Percentiles rank a stretch among this genome's conserved stretches.
These are phyloP conservation scores for Erythrophleum fordii DNA, from an alignment of 306 rosid species.

Conservation along the genomic window DNA sequence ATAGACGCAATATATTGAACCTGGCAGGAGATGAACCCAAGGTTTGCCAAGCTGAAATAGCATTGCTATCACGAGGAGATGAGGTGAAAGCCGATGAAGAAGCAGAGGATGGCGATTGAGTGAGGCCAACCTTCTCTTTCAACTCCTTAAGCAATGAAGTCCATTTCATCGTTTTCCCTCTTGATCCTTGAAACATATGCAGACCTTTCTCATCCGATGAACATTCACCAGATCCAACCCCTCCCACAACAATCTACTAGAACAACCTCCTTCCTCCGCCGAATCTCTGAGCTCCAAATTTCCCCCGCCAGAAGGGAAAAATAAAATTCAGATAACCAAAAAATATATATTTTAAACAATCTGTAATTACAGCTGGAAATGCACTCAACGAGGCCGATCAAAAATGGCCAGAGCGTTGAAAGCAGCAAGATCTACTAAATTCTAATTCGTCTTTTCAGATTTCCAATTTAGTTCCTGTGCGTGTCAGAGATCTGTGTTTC, in stretches of 20 bases:
- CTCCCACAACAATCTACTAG: conserved; percentile 43
- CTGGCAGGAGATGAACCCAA: conserved; percentile 57
- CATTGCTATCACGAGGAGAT: conserved; percentile 47
- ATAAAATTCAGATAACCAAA: background rate
- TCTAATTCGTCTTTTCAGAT: conserved; percentile 23
- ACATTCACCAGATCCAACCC: conserved; percentile 62
- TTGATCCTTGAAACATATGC: conserved; percentile 44
- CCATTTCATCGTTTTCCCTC: conserved; percentile 68
- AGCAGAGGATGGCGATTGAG: conserved; percentile 51
- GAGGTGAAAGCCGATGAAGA: conserved; percentile 40
- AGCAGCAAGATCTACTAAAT: conserved; percentile 48
- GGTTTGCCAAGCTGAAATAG: conserved; percentile 50
- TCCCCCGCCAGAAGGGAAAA: background rate
- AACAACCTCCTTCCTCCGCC: conserved; percentile 53
- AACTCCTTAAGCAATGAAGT: conserved; percentile 76
- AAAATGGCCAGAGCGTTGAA: conserved; percentile 34
- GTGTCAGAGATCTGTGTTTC: conserved; percentile 29
- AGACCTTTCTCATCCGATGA: conserved; percentile 62
- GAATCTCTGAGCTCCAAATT: conserved; percentile 19
- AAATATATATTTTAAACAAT: background rate
- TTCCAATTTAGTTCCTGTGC: conserved; percentile 1
- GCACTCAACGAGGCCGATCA: conserved; percentile 43
- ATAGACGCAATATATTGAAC: conserved; percentile 32
- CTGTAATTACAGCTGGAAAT: conserved; percentile 43
- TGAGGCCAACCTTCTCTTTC: conserved; percentile 75